Conservation (phyloP, 352 stramenopile species). For the Thraustotheca clavata region DNA sequence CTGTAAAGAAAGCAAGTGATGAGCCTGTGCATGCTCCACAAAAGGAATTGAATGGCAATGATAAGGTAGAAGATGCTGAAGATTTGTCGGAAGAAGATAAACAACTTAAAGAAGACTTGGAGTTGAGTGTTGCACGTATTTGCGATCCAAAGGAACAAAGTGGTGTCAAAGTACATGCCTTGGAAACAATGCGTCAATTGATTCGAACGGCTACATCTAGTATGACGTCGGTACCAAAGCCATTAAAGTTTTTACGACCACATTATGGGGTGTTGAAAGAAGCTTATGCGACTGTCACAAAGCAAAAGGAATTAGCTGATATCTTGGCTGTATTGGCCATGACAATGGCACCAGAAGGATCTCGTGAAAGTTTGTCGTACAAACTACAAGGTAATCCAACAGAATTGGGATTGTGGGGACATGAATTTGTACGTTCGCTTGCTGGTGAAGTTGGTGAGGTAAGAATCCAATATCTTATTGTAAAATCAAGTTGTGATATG, state of each 20-base stretch:
- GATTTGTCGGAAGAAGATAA: slow-evolving; percentile 83
- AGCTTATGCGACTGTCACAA: slow-evolving; percentile 26
- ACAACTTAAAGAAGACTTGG: slow-evolving; percentile 90
- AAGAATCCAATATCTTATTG: not conserved
- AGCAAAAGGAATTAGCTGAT: slow-evolving; percentile 75
- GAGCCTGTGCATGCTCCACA: slow-evolving; percentile 46
- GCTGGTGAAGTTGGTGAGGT: slow-evolving; percentile 96
- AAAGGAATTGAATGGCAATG: not conserved
- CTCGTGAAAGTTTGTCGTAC: slow-evolving; percentile 79
- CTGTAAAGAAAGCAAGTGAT: slow-evolving; percentile 40
- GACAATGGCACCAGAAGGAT: slow-evolving; percentile 96
- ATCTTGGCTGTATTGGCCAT: slow-evolving; percentile 94
- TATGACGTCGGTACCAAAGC: slow-evolving; percentile 99
- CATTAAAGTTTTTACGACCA: slow-evolving; percentile 97
- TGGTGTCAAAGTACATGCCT: slow-evolving; percentile 76
- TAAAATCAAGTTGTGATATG: not conserved
- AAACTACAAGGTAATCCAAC: slow-evolving; percentile 87
- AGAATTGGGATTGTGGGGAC: slow-evolving; percentile 94
- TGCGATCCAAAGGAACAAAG: slow-evolving; percentile 51
- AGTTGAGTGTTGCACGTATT: slow-evolving; percentile 75
- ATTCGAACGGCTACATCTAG: slow-evolving; percentile 95
- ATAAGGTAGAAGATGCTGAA: slow-evolving; percentile 12
- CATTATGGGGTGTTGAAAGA: slow-evolving; percentile 93
- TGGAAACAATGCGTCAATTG: slow-evolving; percentile 96
- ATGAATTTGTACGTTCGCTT: slow-evolving; percentile 98